Base-by-base conservation (phyloP, 208 protist species). In the Strigomonas galati region DNA sequence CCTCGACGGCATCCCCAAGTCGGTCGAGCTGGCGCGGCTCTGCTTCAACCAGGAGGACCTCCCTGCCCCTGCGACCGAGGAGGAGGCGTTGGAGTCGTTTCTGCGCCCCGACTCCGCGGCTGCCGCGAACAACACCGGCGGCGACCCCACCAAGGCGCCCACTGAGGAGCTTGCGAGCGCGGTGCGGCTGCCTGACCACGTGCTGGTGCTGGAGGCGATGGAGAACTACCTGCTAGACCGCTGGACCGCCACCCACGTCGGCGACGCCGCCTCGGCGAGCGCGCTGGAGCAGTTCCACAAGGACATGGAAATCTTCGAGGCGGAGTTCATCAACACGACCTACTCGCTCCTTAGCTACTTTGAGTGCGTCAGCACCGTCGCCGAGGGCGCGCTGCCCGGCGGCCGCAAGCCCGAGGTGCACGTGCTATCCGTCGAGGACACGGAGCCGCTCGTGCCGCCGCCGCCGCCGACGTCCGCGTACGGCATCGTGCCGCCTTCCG, bases 1-100 rank as follows among this genome's bases (percentile, higher is more conserved):
- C 21, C 67, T 98, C 4, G 91, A 97, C 57, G 93, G 96, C 7
- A 91, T 93, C 49, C 96, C 96, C 27, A 59, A 86, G 27, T 97
- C 87, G 23, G 59, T 96, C 9, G 80, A 81, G 69, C 78, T 93
- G 71, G 89, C 88, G 3, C 74, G 91, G 26, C 76, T 97, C 64
- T 63, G 91, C n/a, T 97, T 97, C 69, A 70, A 65, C 26, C 62
- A 67, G 7, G 74, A 59, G n/a, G 71, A 73, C 43, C 65, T 92
- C 44, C 74, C 76, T 27, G 72, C 77, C 6, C 81, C 84, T 3
- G 79, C 75, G 35, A 93, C 81, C 15, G 86, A 94, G 55, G 88
- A 95, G 68, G 92, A 95, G 60, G 84, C 83, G 26, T 71, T 84
- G 24, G 67, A 78, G 49, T 80, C 73, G 24, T 62, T 62, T n/a